A percentile compares a stretch with the other conserved stretches of the same genome.
These are phyloP conservation scores for Polytolypa hystricis DNA, from an alignment of 2,329 filamentous ascomycete species.

Conservation along the genomic window DNA sequence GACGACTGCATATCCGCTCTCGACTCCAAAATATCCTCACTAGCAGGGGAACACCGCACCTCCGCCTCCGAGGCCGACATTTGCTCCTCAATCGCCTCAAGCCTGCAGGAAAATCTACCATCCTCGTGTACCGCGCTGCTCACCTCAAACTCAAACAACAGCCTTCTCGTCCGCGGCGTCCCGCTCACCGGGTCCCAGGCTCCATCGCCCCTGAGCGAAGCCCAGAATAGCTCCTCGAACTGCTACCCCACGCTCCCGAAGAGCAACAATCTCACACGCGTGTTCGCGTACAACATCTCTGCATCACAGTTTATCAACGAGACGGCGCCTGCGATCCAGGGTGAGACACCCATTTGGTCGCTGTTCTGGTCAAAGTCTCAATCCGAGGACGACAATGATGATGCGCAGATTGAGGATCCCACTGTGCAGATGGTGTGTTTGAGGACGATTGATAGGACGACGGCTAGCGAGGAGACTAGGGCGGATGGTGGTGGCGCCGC, in stretches of 20 bases:
- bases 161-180: constrained; percentile 1
- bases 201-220: not conserved
- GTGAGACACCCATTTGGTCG: constrained; percentile 4
- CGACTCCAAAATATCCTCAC: not conserved
- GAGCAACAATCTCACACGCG: constrained; percentile 3
- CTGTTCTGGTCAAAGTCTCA: constrained; percentile 4
- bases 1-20: too few species aligned
- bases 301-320: not conserved
- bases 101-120: constrained; percentile 2
- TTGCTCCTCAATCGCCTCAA: constrained; percentile 2
- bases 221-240: constrained; percentile 5
- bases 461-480: constrained; percentile 1
- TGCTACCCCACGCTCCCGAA: constrained; percentile 5
- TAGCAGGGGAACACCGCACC: constrained; percentile 1
- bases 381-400: too few species aligned
- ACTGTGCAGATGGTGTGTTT: constrained; percentile 1
- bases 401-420: not conserved
- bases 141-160: not conserved
- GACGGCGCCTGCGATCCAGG: not conserved
- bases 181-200: constrained; percentile 2
- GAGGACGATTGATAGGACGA: constrained; percentile 4
- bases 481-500: not conserved
- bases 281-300: constrained; percentile 5
- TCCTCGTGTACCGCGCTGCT: constrained; percentile 1
- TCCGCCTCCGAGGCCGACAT: not conserved